Conservation (phyloP, 2,329 filamentous ascomycete species). For the Cordyceps fumosorosea region DNA sequence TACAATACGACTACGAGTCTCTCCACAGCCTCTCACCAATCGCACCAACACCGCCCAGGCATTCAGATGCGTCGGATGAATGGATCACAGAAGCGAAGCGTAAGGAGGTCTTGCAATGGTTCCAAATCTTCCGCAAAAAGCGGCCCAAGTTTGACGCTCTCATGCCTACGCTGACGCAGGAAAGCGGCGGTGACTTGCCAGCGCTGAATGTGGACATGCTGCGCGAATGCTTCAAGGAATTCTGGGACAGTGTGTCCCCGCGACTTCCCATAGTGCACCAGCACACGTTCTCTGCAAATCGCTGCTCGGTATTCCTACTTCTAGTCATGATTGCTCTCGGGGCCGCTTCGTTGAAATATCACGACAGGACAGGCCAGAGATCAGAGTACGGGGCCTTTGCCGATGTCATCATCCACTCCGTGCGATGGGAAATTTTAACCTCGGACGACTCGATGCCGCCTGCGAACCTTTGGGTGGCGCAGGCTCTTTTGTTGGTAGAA, state of each 20-base stretch:
- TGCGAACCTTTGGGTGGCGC: constrained; percentile 82
- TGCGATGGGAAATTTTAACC: constrained; percentile 79
- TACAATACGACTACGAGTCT: constrained; percentile 46
- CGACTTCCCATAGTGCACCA: constrained; percentile 84
- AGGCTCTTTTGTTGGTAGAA: constrained; percentile 75
- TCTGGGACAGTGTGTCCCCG: constrained; percentile 80
- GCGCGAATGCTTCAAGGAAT: constrained; percentile 77
- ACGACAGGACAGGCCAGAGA: constrained; percentile 47
- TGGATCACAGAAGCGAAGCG: constrained; percentile 38
- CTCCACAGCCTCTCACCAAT: constrained; percentile 41
- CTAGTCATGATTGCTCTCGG: constrained; percentile 80
- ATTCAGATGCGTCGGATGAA: constrained; percentile 35
- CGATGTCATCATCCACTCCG: constrained; percentile 59
- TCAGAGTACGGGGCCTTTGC: constrained; percentile 41
- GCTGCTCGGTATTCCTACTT: constrained; percentile 70
- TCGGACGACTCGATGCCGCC: constrained; percentile 76
- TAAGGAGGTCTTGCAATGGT: constrained; percentile 37
- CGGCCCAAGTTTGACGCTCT: constrained; percentile 32
- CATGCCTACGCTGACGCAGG: constrained; percentile 30
- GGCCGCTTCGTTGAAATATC: constrained; percentile 67
- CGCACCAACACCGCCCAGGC: constrained; percentile 35
- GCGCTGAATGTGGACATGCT: constrained; percentile 70
- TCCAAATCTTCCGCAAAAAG: constrained; percentile 37
- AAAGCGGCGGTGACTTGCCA: constrained; percentile 36
- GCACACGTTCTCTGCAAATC: constrained; percentile 75